Conservation (phyloP, 2,329 filamentous ascomycete genomes). For the Pseudomassariella vexata region DNA sequence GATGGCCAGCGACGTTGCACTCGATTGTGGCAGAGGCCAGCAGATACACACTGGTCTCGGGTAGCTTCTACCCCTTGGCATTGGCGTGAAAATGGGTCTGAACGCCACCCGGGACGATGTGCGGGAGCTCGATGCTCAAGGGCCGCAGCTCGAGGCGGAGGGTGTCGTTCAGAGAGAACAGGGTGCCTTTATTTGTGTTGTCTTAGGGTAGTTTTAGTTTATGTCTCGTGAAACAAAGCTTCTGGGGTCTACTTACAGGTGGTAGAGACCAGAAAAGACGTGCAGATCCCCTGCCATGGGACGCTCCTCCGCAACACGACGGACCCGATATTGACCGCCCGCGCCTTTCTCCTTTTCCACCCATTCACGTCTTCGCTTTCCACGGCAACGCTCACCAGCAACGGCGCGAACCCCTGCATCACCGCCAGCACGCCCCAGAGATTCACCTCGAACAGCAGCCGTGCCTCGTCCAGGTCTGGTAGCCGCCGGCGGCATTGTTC, state of each 20-base stretch:
- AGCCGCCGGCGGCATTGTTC: constrained; percentile 34
- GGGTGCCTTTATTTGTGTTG: constrained; percentile 36
- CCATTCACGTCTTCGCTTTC: too few relatives aligned
- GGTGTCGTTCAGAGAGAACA: constrained; percentile 31
- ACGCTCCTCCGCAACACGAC: constrained; percentile 22
- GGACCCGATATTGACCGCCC: constrained; percentile 35
- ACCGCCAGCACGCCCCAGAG: constrained; percentile 30
- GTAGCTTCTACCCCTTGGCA: constrained; percentile 6
- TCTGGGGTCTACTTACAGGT: neutral
- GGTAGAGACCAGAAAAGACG: neutral
- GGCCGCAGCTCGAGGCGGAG: constrained; percentile 33
- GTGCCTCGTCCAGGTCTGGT: constrained; percentile 19
- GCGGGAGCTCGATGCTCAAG: constrained; percentile 27
- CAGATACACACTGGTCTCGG: constrained; percentile 9
- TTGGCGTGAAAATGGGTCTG: constrained; percentile 22
- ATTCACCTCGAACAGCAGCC: constrained; percentile 10
- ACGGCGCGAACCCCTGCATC: constrained; percentile 30
- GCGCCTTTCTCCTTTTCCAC: constrained; percentile 9
- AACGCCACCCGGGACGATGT: constrained; percentile 26
- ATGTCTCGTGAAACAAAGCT: neutral
- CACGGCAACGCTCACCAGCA: constrained; percentile 26
- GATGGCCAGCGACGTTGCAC: constrained; percentile 7
- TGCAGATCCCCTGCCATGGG: constrained; percentile 29
- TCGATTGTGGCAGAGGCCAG: constrained; percentile 9
- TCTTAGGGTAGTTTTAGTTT: constrained; percentile 15